Conservation (phyloP, 1,284 basidiomycete species). For the Heterobasidion parviporum region DNA sequence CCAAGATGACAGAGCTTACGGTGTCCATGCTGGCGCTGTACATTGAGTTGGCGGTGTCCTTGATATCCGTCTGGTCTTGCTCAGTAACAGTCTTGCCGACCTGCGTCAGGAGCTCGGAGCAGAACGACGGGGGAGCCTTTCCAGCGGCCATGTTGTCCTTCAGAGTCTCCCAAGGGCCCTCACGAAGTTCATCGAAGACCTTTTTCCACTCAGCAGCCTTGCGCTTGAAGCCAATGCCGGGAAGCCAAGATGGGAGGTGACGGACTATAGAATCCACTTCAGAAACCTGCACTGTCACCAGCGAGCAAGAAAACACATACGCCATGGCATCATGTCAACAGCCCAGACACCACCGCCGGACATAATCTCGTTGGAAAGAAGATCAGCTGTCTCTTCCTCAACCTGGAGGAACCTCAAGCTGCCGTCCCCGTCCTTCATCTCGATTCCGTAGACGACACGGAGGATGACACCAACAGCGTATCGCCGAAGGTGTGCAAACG, state of each 20-base stretch:
- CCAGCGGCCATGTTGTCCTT: neutral
- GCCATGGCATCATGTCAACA: constrained; percentile 6
- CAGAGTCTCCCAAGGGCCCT: constrained; percentile 1
- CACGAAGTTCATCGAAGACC: constrained; percentile 5
- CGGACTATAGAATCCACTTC: constrained; percentile 14
- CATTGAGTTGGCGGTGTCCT: neutral
- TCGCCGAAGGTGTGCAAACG: neutral
- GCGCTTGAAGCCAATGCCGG: constrained; percentile 33
- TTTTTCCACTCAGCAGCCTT: constrained; percentile 28
- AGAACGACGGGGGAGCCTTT: neutral
- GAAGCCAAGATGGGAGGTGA: constrained; percentile 32
- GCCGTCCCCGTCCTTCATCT: neutral
- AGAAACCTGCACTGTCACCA: neutral
- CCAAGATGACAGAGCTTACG: neutral
- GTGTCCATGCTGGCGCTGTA: neutral
- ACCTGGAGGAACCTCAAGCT: neutral
- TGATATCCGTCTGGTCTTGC: neutral
- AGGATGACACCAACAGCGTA: neutral
- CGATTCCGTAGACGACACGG: neutral
- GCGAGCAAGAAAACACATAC: neutral
- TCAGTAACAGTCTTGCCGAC: neutral
- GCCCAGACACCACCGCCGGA: constrained; percentile 4
- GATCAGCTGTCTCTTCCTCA: neutral
- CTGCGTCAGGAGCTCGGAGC: neutral
- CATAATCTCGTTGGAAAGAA: constrained; percentile 1